A percentile compares a stretch with the other conserved stretches of the same genome.
Evolutionary conservation across 306 rosid genomes (phyloP).

Genomic region (Sindora glabra): DNA sequence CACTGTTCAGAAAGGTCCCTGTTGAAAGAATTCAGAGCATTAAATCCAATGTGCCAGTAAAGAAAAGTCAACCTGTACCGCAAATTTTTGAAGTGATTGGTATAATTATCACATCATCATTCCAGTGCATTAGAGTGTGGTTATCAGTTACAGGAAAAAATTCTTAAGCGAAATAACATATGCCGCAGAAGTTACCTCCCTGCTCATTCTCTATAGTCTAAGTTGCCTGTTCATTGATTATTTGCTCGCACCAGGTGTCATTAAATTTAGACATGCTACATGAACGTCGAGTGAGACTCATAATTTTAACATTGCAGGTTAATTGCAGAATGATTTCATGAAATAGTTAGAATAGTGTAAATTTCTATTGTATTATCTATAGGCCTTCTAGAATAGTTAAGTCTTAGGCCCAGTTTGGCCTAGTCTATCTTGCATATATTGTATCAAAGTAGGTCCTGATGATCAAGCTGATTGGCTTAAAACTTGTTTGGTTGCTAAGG

Average conservation of each 20-base stretch:
- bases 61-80: background rate
- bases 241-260: background rate
- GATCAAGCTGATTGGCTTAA: too few species aligned
- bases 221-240: background rate
- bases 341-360: too few species aligned
- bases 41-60: background rate
- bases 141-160: background rate
- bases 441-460: too few species aligned
- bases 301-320: background rate
- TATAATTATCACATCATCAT: background rate
- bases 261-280: background rate
- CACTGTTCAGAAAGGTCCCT: conserved; percentile 59
- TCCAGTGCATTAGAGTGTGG: background rate
- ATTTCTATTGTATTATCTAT: too few species aligned
- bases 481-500: too few species aligned
- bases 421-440: too few species aligned
- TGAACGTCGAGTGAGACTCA: background rate
- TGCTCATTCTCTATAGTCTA: background rate
- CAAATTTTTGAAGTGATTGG: conserved; percentile 1
- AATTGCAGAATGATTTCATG: background rate
- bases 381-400: too few species aligned
- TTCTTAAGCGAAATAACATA: conserved; percentile 5
- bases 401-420: too few species aligned
- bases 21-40: conserved; percentile 13
- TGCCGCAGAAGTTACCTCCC: background rate